Conservation (phyloP, 257 asterid species). For the Nicotiana noctiflora region DNA sequence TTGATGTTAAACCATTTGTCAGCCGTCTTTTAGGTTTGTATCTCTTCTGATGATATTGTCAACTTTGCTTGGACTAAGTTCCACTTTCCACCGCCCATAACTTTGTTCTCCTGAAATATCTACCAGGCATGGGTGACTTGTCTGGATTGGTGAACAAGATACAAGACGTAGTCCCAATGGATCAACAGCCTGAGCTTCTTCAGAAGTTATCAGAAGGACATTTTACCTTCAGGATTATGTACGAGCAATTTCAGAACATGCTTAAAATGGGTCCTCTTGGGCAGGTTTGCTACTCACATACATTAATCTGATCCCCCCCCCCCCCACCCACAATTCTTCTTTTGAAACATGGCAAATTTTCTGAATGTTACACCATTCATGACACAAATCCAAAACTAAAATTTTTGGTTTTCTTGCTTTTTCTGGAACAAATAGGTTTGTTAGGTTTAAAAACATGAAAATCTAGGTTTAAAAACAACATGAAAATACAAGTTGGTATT, state of each 20-base stretch:
- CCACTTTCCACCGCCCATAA: not conserved
- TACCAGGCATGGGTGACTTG: constrained; percentile 93
- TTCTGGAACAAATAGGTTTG: not conserved
- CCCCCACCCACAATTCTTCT: not conserved
- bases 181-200: constrained; percentile 98
- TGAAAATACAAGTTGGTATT: not conserved
- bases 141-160: constrained; percentile 98
- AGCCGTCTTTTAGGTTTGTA: constrained; percentile 88
- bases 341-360: not conserved
- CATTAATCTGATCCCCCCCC: not conserved
- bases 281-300: constrained; percentile 46
- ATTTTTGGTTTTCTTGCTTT: not conserved
- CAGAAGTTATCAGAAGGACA: constrained; percentile 93
- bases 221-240: constrained; percentile 87
- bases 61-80: not conserved
- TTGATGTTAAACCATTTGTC: constrained; percentile 96
- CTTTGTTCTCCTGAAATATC: constrained; percentile 3
- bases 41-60: not conserved
- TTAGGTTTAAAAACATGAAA: not conserved
- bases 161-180: constrained; percentile 95
- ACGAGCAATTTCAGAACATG: constrained; percentile 81
- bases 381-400: not conserved
- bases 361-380: not conserved
- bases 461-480: not conserved
- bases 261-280: constrained; percentile 95